Conservation (phyloP, 768 basidiomycete genomes). For the Lenzites betulinus region DNA sequence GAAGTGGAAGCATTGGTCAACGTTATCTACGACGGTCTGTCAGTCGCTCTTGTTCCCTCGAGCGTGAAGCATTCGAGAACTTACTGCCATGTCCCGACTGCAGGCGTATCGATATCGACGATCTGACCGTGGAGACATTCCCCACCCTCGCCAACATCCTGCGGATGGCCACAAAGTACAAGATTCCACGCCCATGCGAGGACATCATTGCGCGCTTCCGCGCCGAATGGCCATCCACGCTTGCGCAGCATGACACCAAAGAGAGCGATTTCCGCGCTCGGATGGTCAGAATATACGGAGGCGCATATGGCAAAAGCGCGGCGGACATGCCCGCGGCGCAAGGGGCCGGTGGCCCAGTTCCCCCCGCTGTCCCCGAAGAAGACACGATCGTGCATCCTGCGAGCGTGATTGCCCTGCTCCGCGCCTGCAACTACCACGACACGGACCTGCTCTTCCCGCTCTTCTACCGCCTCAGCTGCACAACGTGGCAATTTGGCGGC, state of each 20-base stretch:
- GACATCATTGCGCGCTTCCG: constrained; percentile 33
- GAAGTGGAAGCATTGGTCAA: constrained; percentile 29
- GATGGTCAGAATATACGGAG: constrained; percentile 1
- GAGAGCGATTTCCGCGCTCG: constrained; percentile 21
- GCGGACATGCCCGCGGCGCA: neutral
- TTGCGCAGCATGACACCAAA: constrained; percentile 28
- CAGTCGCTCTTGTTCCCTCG: constrained; percentile 11
- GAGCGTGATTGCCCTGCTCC: constrained; percentile 28
- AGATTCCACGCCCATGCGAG: constrained; percentile 31
- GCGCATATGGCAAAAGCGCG: neutral
- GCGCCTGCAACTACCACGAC: constrained; percentile 24
- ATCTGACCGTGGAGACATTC: constrained; percentile 24
- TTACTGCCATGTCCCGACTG: neutral
- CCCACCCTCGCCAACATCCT: constrained; percentile 26
- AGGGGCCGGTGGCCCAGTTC: neutral
- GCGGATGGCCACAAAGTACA: constrained; percentile 36
- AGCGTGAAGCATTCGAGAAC: neutral
- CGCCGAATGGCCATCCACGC: constrained; percentile 35
- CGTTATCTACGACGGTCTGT: constrained; percentile 31
- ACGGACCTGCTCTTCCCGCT: constrained; percentile 26
- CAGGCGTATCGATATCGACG: constrained; percentile 25
- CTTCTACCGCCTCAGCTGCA: constrained; percentile 32
- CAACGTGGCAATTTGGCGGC: constrained; percentile 25
- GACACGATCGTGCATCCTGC: constrained; percentile 28
- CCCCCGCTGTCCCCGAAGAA: constrained; percentile 1